These are phyloP conservation scores for Agrostemma githago DNA, from an alignment of 148 eudicot species.

Conservation along the genomic window DNA sequence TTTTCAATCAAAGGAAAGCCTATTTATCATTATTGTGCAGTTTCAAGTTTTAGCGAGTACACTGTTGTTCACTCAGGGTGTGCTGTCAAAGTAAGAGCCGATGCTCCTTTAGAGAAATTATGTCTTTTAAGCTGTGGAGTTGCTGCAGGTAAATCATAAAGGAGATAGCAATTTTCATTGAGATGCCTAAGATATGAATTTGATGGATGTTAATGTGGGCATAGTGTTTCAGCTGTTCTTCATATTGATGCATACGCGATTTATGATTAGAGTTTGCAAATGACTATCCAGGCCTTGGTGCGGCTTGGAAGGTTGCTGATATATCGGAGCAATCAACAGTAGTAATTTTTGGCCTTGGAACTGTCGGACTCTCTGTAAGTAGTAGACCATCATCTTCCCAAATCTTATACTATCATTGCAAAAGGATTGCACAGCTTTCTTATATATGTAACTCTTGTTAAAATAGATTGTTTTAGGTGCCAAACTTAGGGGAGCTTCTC, in stretches of 20 bases:
- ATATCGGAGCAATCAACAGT: slow-evolving; percentile 63
- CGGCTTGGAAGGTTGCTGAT: slow-evolving; percentile 97
- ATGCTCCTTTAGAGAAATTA: slow-evolving; percentile 75
- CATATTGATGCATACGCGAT: neutral
- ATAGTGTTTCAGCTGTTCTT: neutral
- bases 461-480: slow-evolving; percentile 35
- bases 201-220: neutral
- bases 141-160: slow-evolving; percentile 63
- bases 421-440: neutral
- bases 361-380: slow-evolving; percentile 96
- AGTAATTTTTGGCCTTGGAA: slow-evolving; percentile 90
- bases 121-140: slow-evolving; percentile 98
- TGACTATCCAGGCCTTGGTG: slow-evolving; percentile 65
- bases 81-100: slow-evolving; percentile 75
- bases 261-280: slow-evolving; percentile 7
- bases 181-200: neutral
- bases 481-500: slow-evolving; percentile 61
- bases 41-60: slow-evolving; percentile 94
- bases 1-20: slow-evolving; percentile 72
- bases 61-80: slow-evolving; percentile 98
- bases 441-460: neutral
- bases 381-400: slow-evolving; percentile 9
- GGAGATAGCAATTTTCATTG: neutral
- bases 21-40: slow-evolving; percentile 88
- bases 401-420: neutral